Conservation (phyloP, 768 basidiomycete genomes). For the Serendipita sp. region DNA sequence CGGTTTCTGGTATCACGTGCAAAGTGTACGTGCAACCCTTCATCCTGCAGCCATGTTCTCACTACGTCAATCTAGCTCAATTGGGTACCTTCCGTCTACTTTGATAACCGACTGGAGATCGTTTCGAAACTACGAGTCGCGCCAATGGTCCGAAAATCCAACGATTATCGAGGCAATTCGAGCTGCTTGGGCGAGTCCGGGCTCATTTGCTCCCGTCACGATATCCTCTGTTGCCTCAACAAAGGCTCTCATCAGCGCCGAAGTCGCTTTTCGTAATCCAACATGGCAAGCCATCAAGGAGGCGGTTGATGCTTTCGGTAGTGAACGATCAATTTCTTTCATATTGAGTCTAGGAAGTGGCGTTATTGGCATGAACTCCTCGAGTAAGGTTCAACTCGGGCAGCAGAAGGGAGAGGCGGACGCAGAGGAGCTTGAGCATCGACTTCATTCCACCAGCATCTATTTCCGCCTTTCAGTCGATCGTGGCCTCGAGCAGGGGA, state of each 20-base stretch:
- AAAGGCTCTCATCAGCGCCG: background rate
- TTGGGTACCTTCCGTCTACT: background rate
- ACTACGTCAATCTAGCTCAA: too few species aligned
- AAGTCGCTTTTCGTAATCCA: background rate
- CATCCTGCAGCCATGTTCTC: too few species aligned
- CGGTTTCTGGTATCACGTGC: too few species aligned
- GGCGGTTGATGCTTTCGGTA: background rate
- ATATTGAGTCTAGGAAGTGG: background rate
- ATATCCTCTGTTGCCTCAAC: background rate
- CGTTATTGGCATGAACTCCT: background rate
- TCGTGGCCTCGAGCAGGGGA: background rate
- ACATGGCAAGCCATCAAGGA: background rate
- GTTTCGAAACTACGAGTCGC: background rate
- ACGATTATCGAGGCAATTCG: background rate
- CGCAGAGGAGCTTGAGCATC: background rate
- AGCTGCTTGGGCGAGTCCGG: background rate
- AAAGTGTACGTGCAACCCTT: too few species aligned
- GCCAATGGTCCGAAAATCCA: background rate
- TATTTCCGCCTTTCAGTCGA: background rate
- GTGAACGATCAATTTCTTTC: background rate
- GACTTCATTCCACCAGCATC: background rate
- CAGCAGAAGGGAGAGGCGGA: too few species aligned
- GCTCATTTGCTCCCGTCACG: background rate
- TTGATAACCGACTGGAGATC: background rate
- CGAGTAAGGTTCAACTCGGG: background rate